Percentiles rank a stretch among this genome's conserved stretches.
Evolutionary conservation across 2,329 filamentous ascomycete species (phyloP).

Genomic region (Aureobasidium sp.): DNA sequence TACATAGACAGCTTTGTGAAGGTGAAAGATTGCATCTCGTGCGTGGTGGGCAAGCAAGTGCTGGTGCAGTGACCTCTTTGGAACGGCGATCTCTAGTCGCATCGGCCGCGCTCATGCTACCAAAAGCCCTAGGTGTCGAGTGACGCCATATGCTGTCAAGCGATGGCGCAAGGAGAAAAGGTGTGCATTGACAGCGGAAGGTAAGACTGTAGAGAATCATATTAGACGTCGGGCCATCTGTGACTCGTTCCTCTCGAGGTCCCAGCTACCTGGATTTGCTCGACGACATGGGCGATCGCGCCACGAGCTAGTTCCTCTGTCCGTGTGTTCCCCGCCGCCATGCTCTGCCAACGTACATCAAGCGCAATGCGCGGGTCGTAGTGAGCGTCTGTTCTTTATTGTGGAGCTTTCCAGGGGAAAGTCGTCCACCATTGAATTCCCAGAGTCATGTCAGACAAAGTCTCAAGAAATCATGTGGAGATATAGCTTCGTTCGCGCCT

Average conservation of each 20-base stretch:
- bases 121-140: background rate
- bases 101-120: background rate
- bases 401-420: conserved; percentile 10
- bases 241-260: conserved; percentile 1
- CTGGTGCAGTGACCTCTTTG: background rate
- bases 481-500: background rate
- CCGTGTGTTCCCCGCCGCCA: conserved; percentile 17
- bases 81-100: background rate
- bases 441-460: conserved; percentile 2
- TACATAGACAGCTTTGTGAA: background rate
- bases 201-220: background rate
- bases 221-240: conserved; percentile 6
- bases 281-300: conserved; percentile 11
- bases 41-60: background rate
- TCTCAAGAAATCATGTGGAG: background rate
- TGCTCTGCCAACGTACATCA: conserved; percentile 11
- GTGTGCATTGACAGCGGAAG: conserved; percentile 10
- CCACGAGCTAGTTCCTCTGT: conserved; percentile 8
- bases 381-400: conserved; percentile 12
- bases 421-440: background rate
- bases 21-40: background rate
- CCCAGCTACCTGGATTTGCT: conserved; percentile 11
- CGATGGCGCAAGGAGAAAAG: conserved; percentile 8
- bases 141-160: conserved; percentile 13
- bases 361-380: conserved; percentile 5